Evolutionary conservation across 768 basidiomycete species (phyloP), one percentile per base, ranked within the genome.

Genomic region (Suillus paluster): DNA sequence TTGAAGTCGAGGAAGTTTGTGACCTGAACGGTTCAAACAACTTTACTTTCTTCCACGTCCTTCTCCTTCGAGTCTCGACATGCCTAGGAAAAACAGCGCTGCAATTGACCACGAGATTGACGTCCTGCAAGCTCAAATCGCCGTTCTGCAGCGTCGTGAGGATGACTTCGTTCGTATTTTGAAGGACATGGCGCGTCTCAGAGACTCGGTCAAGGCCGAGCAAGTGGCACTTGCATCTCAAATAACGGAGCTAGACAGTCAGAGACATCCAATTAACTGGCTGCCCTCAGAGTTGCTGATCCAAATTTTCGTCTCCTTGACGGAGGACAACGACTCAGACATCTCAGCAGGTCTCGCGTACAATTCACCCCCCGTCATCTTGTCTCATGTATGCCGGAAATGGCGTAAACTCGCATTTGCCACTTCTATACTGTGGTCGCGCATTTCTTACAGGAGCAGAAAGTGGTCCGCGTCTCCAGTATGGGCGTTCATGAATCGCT

Each of bases 351-450:
- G 69, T 55, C 63, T 73, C 42, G 57, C 69, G 33, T 74, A 64
- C 61, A 75, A 75, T 63, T 65, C 71, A 41, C 71, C 78, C 15
- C 75, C 81, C 3, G 69, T 84, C 36, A 54, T 73, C 49, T 63
- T 84, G 59, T 83, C 83, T 0, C 84, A 84, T 59, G 81, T 84
- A 33, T 85, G 80, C 67, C 76, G 71, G 53, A 75, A 74, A 61
- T 87, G 85, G 85, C 81, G 85, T 17, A 67, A 65, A 33, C 71
- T 84, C 33, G 77, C 79, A 5, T 71, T 86, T 23, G 64, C 69
- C 19, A 80, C 79, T 7, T 75, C 84, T 4, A 59, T 65, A 8
- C 75, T 86, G 21, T 87, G 85, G 85, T 74, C 80, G 8, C 70
- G 67, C 36, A 70, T 83, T 30, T 71, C 68, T 11, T 74, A 71